These are phyloP conservation scores for Halenospora varia DNA, from an alignment of 495 filamentous ascomycete species.

Conservation along the genomic window DNA sequence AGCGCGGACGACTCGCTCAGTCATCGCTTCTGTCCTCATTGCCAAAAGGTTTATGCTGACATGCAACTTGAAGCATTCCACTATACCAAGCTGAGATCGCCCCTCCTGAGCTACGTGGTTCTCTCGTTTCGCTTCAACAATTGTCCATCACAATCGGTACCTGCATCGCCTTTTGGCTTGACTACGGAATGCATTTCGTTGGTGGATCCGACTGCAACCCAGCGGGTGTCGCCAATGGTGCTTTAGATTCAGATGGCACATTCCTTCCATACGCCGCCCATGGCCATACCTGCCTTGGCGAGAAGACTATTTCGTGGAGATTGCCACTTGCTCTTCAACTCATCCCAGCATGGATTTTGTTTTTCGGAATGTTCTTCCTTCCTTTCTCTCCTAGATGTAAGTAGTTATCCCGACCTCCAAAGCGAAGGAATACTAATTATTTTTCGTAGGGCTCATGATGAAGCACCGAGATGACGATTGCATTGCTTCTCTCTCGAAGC, in stretches of 20 bases:
- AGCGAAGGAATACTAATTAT: background rate
- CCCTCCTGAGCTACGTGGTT: conserved; percentile 52
- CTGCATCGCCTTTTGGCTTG: conserved; percentile 53
- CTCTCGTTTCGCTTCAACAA: conserved; percentile 51
- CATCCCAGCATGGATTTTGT: conserved; percentile 31
- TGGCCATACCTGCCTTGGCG: conserved; percentile 13
- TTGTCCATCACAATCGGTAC: conserved; percentile 51
- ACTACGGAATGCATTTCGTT: conserved; percentile 37
- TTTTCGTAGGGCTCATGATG: background rate
- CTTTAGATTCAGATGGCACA: conserved; percentile 26
- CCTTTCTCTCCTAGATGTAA: conserved; percentile 52
- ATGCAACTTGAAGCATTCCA: conserved; percentile 7
- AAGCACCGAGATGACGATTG: conserved; percentile 11
- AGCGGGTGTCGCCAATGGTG: conserved; percentile 21
- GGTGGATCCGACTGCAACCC: conserved; percentile 11
- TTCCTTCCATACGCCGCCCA: conserved; percentile 27
- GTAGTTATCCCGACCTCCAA: conserved; percentile 21
- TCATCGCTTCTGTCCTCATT: no score
- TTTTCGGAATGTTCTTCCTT: conserved; percentile 34
- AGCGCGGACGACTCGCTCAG: no score
- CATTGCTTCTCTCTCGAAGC: conserved; percentile 4
- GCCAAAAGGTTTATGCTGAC: no score
- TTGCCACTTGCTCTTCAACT: conserved; percentile 43
- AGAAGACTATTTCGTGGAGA: conserved; percentile 41
- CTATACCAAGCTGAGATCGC: conserved; percentile 56